These are phyloP conservation scores for Linnemannia exigua DNA, from an alignment of 192 early-diverging fungal genomes.

Conservation along the genomic window DNA sequence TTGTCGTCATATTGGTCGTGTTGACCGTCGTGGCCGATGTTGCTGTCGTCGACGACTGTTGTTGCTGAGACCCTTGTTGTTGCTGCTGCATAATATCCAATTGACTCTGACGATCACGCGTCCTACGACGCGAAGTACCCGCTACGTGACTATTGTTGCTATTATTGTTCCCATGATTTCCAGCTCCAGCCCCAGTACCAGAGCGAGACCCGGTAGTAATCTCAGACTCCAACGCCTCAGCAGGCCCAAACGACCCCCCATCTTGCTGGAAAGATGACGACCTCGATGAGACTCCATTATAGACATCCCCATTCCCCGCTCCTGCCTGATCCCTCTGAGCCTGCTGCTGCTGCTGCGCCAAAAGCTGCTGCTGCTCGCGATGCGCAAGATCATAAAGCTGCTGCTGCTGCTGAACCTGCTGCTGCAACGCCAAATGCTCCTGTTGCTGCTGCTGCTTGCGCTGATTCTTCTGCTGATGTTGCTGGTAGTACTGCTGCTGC, in stretches of 20 bases:
- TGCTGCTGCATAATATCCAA: conserved; percentile 25
- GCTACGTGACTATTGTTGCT: background rate
- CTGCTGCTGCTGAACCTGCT: conserved; percentile 54
- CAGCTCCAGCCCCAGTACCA: background rate
- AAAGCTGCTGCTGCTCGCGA: background rate
- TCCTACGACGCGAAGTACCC: conserved; percentile 19
- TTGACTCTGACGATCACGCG: conserved; percentile 50
- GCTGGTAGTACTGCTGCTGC: conserved; percentile 48
- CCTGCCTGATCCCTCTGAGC: background rate
- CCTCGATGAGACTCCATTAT: background rate
- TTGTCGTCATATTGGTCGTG: background rate
- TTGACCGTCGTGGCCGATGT: background rate
- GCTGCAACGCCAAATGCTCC: conserved; percentile 48
- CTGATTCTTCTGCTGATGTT: conserved; percentile 53
- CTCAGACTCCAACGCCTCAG: background rate
- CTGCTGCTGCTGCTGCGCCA: conserved; percentile 8
- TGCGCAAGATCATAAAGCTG: conserved; percentile 40
- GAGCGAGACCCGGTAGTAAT: background rate
- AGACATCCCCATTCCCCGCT: conserved; percentile 9
- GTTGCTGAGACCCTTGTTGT: background rate
- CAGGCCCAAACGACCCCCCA: conserved; percentile 12
- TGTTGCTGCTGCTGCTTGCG: conserved; percentile 45
- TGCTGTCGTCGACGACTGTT: background rate
- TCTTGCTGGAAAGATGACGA: conserved; percentile 18
- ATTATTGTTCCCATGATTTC: background rate